Evolutionary conservation across 2,329 filamentous ascomycete species (phyloP), one percentile per base, ranked within the genome.

Genomic region (Tolypocladium amazonense): DNA sequence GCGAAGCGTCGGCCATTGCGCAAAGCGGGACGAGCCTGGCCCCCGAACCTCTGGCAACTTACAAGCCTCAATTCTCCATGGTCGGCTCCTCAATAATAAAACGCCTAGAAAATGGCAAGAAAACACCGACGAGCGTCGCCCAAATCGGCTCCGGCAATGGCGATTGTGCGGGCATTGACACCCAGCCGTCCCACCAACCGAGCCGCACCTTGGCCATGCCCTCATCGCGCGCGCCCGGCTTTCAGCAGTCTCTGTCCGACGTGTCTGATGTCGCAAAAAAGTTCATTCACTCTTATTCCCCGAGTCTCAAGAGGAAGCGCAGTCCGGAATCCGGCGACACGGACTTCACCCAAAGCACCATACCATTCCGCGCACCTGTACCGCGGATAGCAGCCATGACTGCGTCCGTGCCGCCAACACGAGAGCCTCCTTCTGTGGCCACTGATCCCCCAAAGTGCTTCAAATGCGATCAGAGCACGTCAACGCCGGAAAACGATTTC

Each of bases 261-360:
- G 37, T 43, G 20, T 43, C 59, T 12, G 39, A 35, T 15, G 25
- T 45, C 20, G 27, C 45, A 14, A 41, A 14, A 25, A 45, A 37
- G 3, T 54, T 53, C 14, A 35, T 45, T 14, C 37, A 35, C 1
- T 56, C n/a, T 3, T 15, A 39, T 41, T 20, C 58, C 23, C 14
- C 39, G 7, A 60, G 63, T 4, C 45, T 64, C 18, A 74, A 75
- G 62, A 65, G 71, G 41, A 74, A 74, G 61, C 66, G 68, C 59
- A 64, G 64, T 15, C 30, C 62, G 2, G 56, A 59, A 20, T 58
- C 33, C 2, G 61, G 61, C 18, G 59, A 55, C 2, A 61, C 69
- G 4, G 71, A 75, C 53, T 74, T 75, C 50, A 65, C 64, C 3
- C 70, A 71, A 59, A 67, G 62, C 62, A 73, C 73, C 6, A 67